phyloP scores from a whole-genome alignment of 495 filamentous ascomycete species.

The Aspergillus campestris region DNA sequence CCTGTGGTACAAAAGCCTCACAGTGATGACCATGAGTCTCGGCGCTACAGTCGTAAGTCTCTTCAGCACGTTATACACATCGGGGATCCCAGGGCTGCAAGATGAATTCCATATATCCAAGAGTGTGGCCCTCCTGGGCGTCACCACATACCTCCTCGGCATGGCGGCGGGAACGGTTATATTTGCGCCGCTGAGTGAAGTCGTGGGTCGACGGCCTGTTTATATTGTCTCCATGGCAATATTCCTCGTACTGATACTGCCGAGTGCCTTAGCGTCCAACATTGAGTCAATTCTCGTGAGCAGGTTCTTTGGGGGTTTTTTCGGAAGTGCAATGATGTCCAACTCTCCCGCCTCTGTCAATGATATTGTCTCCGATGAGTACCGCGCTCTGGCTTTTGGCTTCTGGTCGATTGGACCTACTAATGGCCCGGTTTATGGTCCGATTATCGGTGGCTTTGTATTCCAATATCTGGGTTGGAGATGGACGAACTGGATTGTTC shows the following conservation, averaged over 20 bases:
- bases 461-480: conserved; percentile 64
- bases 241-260: conserved; percentile 58
- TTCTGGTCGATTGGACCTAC: conserved; percentile 68
- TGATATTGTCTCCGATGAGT: conserved; percentile 61
- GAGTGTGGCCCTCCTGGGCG: conserved; percentile 55
- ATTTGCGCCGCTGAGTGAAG: conserved; percentile 65
- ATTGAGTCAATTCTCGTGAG: conserved; percentile 54
- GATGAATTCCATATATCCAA: conserved; percentile 52
- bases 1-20: conserved; percentile 10
- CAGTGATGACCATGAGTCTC: conserved; percentile 12
- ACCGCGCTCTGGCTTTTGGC: conserved; percentile 60
- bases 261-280: conserved; percentile 56
- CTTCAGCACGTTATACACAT: conserved; percentile 12
- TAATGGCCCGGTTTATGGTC: conserved; percentile 56
- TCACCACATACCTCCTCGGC: conserved; percentile 60
- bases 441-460: conserved; percentile 66
- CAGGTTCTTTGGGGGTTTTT: conserved; percentile 69
- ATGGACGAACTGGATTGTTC: conserved; percentile 75
- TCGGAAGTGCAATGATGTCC: conserved; percentile 63
- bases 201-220: conserved; percentile 62
- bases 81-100: conserved; percentile 9
- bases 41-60: conserved; percentile 12
- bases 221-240: conserved; percentile 52
- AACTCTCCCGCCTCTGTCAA: conserved; percentile 69
- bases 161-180: conserved; percentile 60